Conservation (phyloP, 1,139 yeast species). For the Suhomyces maxii region DNA sequence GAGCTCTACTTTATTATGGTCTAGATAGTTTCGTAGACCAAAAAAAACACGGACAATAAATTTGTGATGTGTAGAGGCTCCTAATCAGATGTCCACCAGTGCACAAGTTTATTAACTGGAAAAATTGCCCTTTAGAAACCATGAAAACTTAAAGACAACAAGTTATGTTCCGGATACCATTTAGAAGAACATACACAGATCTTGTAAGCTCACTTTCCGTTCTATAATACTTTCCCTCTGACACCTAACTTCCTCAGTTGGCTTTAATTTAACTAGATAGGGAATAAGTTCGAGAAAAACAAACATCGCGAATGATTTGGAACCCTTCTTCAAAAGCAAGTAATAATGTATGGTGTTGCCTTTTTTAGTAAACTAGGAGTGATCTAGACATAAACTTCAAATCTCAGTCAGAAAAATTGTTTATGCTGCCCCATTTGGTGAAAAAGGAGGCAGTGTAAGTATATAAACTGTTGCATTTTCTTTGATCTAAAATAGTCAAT, state of each 20-base stretch:
- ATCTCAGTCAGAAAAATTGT: background rate
- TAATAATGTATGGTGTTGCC: background rate
- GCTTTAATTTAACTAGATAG: background rate
- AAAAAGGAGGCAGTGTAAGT: constrained; percentile 4
- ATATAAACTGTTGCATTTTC: background rate
- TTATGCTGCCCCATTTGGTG: background rate
- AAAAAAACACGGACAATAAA: background rate
- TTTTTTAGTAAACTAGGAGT: constrained; percentile 1
- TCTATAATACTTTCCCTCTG: too few species aligned
- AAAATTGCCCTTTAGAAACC: too few species aligned
- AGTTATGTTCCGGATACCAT: too few species aligned
- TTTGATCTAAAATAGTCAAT: background rate
- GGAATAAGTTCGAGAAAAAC: background rate
- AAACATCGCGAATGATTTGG: constrained; percentile 2
- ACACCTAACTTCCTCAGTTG: too few species aligned
- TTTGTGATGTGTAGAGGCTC: background rate
- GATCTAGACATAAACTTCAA: background rate
- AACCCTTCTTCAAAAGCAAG: background rate
- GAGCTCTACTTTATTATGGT: too few species aligned
- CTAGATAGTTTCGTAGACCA: too few species aligned
- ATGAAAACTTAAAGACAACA: too few species aligned
- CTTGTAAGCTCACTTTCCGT: too few species aligned
- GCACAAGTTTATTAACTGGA: too few species aligned
- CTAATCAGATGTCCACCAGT: background rate
- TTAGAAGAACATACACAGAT: too few species aligned